Evolutionary conservation across 208 protist genomes (phyloP).

Genomic region (Acanthamoeba quina): DNA sequence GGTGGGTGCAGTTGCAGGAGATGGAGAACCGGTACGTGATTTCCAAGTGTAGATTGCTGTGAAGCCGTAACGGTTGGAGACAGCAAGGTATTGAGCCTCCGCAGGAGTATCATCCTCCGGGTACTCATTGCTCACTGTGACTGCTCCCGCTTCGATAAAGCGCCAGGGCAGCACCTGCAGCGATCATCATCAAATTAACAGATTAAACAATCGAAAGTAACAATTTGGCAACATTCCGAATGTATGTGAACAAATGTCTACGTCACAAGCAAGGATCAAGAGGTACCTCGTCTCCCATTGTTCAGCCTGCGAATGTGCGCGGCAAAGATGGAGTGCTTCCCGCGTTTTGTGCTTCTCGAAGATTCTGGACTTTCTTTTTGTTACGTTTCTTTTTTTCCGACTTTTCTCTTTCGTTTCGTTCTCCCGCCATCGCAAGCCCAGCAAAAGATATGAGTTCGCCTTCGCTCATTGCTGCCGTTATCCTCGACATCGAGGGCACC

Average conservation of each 20-base stretch:
- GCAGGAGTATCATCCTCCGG: background rate
- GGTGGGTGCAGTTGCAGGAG: background rate
- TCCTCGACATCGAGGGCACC: constrained; percentile 92
- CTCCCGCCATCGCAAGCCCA: background rate
- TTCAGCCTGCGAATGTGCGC: no score
- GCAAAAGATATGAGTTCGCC: constrained; percentile 21
- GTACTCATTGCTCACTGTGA: constrained; percentile 9
- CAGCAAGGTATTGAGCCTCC: constrained; percentile 16
- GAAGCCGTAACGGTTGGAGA: constrained; percentile 17
- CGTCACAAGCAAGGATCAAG: no score
- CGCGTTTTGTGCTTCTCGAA: background rate
- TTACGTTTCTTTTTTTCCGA: background rate
- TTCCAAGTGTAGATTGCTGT: constrained; percentile 16
- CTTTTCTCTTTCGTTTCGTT: background rate
- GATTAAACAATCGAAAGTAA: no score
- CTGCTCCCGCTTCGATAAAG: constrained; percentile 1
- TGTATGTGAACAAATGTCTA: no score
- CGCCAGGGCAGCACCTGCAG: constrained; percentile 39
- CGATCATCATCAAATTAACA: no score
- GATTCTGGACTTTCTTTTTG: background rate
- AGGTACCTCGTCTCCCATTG: no score
- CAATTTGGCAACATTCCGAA: no score
- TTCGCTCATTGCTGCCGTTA: constrained; percentile 38
- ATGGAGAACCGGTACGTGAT: background rate
- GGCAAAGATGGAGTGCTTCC: background rate